A percentile compares a stretch with the other conserved stretches of the same genome.
phyloP scores from a whole-genome alignment of 257 asterid genomes.

The Nicotiana sylvestris region DNA sequence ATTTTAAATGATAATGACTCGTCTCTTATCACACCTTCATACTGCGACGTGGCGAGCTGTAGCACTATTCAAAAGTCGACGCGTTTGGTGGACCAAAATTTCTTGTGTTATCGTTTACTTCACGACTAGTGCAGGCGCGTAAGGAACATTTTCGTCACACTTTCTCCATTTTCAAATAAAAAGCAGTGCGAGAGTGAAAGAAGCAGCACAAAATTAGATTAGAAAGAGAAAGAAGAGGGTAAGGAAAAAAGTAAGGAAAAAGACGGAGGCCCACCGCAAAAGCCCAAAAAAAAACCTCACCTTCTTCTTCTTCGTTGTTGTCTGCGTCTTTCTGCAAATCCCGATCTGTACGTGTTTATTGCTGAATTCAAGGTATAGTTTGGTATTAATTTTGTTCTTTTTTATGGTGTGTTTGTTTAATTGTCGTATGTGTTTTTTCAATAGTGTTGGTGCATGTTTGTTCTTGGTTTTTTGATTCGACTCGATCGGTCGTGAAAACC shows the following conservation, averaged over 20 bases:
- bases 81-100: slow-evolving; percentile 9
- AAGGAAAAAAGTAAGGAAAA: not conserved
- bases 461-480: not conserved
- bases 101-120: not conserved
- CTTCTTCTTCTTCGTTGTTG: not conserved
- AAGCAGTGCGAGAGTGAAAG: slow-evolving; percentile 9
- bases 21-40: not conserved
- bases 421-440: not conserved
- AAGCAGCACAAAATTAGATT: not conserved
- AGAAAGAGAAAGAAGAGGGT: not conserved
- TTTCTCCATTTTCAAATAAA: not conserved
- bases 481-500: not conserved
- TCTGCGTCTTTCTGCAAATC: not conserved
- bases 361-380: not conserved
- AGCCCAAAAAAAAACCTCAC: not conserved
- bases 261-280: slow-evolving; percentile 7
- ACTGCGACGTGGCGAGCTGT: slow-evolving; percentile 3
- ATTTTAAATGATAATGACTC: not conserved
- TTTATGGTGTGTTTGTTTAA: not conserved
- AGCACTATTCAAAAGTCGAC: not conserved
- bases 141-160: not conserved
- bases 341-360: not conserved
- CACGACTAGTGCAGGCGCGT: not conserved
- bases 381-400: not conserved
- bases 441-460: slow-evolving; percentile 3